Evolutionary conservation across 192 early-diverging fungal species (phyloP).

Genomic region (Phycomyces blakesleeanus): DNA sequence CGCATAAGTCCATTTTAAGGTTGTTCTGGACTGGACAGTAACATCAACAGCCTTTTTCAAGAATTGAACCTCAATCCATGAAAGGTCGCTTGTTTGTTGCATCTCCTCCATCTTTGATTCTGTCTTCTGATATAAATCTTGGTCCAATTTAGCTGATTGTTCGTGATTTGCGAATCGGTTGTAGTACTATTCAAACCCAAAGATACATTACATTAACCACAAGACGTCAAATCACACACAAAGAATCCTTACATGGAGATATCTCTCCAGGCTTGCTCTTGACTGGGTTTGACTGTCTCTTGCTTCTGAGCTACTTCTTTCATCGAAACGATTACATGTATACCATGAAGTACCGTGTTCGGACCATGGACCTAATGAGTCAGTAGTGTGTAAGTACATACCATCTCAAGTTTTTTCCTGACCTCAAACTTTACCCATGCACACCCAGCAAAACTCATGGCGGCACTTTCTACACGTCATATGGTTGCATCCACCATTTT

Average conservation of each 20-base stretch:
- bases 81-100: constrained; percentile 82
- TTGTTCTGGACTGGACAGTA: constrained; percentile 82
- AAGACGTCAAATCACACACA: no score
- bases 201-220: no score
- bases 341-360: constrained; percentile 97
- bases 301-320: constrained; percentile 82
- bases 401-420: constrained; percentile 8
- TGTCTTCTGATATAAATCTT: constrained; percentile 78
- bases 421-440: constrained; percentile 63
- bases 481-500: constrained; percentile 99
- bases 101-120: constrained; percentile 96
- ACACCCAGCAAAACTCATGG: constrained; percentile 99
- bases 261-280: constrained; percentile 82
- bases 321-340: constrained; percentile 96
- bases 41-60: constrained; percentile 88
- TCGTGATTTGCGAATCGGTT: constrained; percentile 98
- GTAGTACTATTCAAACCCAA: constrained; percentile 84
- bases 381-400: no score
- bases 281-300: constrained; percentile 86
- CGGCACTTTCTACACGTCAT: constrained; percentile 99
- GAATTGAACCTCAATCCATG: constrained; percentile 99
- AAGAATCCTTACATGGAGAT: constrained; percentile 94
- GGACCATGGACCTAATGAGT: constrained; percentile 65
- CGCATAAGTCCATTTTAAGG: constrained; percentile 96
- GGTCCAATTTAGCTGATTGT: constrained; percentile 84